Evolutionary conservation across 1,284 basidiomycete genomes (phyloP), one percentile per base, ranked within the genome.

Genomic region (Hemileia vastatrix): DNA sequence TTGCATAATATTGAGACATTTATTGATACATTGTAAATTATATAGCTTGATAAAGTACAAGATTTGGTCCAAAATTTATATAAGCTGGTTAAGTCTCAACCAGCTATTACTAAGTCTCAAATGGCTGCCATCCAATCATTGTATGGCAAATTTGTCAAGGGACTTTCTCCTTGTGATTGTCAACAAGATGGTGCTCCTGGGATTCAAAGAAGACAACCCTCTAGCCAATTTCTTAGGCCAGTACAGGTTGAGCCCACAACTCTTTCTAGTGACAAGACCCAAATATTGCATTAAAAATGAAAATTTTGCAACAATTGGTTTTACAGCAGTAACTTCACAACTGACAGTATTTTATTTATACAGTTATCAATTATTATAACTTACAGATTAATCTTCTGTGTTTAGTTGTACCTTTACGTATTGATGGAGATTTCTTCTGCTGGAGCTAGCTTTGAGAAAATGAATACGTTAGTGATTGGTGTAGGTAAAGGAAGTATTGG

Each of bases 401-500:
- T 51, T 21, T 64, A 70, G 57, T 68, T 75, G 31, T 78, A 98
- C 78, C 84, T 97, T 68, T 93, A 97, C 73, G 87, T 98, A 67
- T 81, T 98, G 52, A 88, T 92, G 72, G 95, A 98, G 78, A 96
- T 98, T 70, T 94, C 95, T 8, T 95, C 93, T 0, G 92, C 93
- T 6, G 94, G 94, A 50, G 95, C 93, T 15, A 93, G 92, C 0
- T 98, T 96, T 83, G 87, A 94, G 78, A 92, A 94, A 80, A 97
- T 97, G 83, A 96, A 97, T 71, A 94, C 94, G 1, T 83, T 98
- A 36, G 83, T 97, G 51, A 98, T 94, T 50, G 94, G 95, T 77
- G 95, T 97, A 61, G 94, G 94, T 63, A 93, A 91, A 76, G 94
- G 90, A 23, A 95, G 91, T 2, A 98, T 98, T 72, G 94, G 94